Evolutionary conservation across 129 eudicot species (phyloP).

Genomic region (Ambrosia artemisiifolia): DNA sequence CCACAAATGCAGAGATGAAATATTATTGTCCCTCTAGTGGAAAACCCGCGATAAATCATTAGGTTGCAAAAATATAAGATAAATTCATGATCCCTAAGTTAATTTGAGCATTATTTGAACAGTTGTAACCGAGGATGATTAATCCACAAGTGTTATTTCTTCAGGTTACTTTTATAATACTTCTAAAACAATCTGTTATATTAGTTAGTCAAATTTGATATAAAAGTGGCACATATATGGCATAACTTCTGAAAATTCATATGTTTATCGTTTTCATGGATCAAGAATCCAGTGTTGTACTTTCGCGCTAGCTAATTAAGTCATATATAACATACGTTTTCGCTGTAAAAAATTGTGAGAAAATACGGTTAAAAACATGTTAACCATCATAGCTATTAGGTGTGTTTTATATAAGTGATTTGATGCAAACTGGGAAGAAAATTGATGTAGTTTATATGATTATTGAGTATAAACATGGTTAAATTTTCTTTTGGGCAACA

Average conservation of each 20-base stretch:
- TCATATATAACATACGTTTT: no score
- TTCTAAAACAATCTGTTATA: background rate
- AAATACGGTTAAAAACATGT: background rate
- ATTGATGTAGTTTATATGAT: background rate
- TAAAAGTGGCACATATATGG: background rate
- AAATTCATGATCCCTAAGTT: slow-evolving; percentile 11
- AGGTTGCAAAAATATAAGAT: slow-evolving; percentile 1
- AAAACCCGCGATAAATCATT: slow-evolving; percentile 6
- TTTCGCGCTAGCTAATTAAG: no score
- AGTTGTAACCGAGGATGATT: slow-evolving; percentile 15
- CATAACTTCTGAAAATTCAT: no score
- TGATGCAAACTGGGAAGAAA: background rate
- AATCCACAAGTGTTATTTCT: slow-evolving; percentile 12
- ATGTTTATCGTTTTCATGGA: no score
- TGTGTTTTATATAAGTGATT: background rate
- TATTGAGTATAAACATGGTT: no score
- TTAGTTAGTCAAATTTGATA: background rate
- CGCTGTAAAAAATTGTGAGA: background rate
- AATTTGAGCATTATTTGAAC: slow-evolving; percentile 13
- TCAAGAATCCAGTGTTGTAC: no score
- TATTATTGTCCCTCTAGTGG: background rate
- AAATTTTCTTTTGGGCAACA: no score
- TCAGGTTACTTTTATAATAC: slow-evolving; percentile 9
- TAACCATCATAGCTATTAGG: background rate
- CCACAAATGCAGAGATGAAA: slow-evolving; percentile 21